Evolutionary conservation across 1,139 yeast genomes (phyloP).

Genomic region (Yarrowia galli): DNA sequence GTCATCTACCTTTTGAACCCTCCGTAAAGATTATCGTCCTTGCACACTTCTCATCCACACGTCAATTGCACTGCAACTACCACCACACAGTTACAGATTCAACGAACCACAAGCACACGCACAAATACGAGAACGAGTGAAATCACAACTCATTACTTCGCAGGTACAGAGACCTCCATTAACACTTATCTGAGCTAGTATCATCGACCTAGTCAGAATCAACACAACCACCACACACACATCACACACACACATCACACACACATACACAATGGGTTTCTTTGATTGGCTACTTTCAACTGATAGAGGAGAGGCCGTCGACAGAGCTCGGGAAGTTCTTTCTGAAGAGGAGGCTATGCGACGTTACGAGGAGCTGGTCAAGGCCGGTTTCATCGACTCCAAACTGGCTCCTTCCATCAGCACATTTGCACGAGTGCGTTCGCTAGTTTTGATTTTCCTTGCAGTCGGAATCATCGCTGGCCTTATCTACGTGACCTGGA

Average conservation of each 20-base stretch:
- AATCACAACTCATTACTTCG: not conserved
- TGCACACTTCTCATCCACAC: constrained; percentile 1
- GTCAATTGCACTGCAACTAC: constrained; percentile 6
- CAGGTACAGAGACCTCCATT: not conserved
- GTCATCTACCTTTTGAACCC: constrained; percentile 10
- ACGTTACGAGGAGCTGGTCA: constrained; percentile 35
- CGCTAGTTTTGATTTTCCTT: constrained; percentile 19
- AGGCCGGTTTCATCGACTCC: constrained; percentile 21
- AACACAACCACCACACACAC: not conserved
- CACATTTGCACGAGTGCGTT: constrained; percentile 29
- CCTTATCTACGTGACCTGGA: constrained; percentile 14
- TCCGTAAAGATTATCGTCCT: constrained; percentile 7
- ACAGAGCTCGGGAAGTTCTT: constrained; percentile 20
- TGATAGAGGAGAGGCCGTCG: constrained; percentile 2
- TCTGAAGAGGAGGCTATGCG: constrained; percentile 30
- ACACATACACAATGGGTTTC: constrained; percentile 20
- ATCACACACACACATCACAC: not conserved
- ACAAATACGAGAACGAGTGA: not conserved
- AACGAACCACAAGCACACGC: not conserved
- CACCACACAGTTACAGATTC: constrained; percentile 9
- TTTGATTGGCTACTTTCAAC: constrained; percentile 27
- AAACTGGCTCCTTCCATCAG: constrained; percentile 10
- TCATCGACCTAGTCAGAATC: not conserved
- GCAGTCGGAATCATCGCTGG: constrained; percentile 22
- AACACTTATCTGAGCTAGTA: constrained; percentile 3